These are phyloP conservation scores for Xeromyces bisporus DNA, from an alignment of 495 filamentous ascomycete genomes.

Conservation along the genomic window DNA sequence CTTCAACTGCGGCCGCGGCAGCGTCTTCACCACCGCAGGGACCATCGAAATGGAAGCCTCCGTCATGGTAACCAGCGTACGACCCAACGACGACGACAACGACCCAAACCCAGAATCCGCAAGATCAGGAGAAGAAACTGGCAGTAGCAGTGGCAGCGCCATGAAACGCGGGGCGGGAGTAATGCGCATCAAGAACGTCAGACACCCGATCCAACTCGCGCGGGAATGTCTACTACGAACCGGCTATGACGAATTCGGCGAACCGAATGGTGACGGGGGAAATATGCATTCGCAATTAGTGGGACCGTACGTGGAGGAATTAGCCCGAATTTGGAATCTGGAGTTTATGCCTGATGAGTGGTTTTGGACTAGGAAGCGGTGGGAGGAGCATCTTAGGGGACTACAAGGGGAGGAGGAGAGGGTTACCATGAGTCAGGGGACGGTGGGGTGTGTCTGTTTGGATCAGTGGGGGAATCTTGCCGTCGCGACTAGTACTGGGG, in stretches of 20 bases:
- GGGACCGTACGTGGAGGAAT: slow-evolving; percentile 45
- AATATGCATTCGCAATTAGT: slow-evolving; percentile 52
- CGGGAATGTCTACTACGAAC: slow-evolving; percentile 50
- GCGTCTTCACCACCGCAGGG: slow-evolving; percentile 70
- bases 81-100: neutral
- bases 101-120: too few species aligned
- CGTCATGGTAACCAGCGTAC: slow-evolving; percentile 57
- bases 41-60: slow-evolving; percentile 76
- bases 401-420: slow-evolving; percentile 30
- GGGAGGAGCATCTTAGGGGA: slow-evolving; percentile 65
- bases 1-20: slow-evolving; percentile 74
- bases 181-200: slow-evolving; percentile 51
- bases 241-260: slow-evolving; percentile 15
- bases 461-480: slow-evolving; percentile 57
- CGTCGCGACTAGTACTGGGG: slow-evolving; percentile 73
- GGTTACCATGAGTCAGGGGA: slow-evolving; percentile 45
- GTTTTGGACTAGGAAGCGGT: slow-evolving; percentile 63
- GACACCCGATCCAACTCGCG: slow-evolving; percentile 66
- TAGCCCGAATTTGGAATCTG: slow-evolving; percentile 49
- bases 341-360: slow-evolving; percentile 53
- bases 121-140: slow-evolving; percentile 11
- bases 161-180: slow-evolving; percentile 59
- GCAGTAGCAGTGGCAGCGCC: neutral
- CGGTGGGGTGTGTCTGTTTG: slow-evolving; percentile 66
- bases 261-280: slow-evolving; percentile 19